Percentiles rank a stretch among this genome's conserved stretches.
These are phyloP conservation scores for Liquidambar formosana DNA, from an alignment of 164 flowering plant species.

Conservation along the genomic window DNA sequence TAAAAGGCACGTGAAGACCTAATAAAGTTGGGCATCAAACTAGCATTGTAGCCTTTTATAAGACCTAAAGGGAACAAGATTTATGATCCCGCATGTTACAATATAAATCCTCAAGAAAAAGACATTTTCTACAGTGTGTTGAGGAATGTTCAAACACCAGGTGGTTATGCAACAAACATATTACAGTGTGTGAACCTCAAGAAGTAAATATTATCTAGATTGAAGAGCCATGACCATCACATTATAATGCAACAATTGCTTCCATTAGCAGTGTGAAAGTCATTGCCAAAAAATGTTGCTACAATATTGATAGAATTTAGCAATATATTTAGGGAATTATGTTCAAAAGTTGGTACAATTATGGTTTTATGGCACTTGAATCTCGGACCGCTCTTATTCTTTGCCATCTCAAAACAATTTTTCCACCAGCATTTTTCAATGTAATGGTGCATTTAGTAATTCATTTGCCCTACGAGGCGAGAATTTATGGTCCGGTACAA, in stretches of 20 bases:
- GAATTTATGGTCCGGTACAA: constrained; percentile 11
- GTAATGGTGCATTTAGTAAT: constrained; percentile 14
- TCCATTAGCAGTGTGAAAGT: background rate
- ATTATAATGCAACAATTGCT: background rate
- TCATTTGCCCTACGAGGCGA: constrained; percentile 8
- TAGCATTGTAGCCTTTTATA: no score
- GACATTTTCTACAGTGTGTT: no score
- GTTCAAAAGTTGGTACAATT: no score
- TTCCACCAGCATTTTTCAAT: constrained; percentile 24
- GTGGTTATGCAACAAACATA: background rate
- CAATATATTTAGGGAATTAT: no score
- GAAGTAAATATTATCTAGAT: no score
- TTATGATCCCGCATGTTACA: no score
- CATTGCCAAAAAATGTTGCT: no score
- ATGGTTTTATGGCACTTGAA: background rate
- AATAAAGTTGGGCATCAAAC: no score
- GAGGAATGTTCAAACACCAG: background rate
- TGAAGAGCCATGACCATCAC: background rate
- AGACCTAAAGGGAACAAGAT: no score
- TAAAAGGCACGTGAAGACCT: no score
- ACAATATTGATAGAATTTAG: no score
- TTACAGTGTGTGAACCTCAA: background rate
- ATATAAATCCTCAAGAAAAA: no score
- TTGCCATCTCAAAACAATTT: constrained; percentile 15
- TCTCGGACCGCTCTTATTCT: background rate